Evolutionary conservation across 2,329 filamentous ascomycete species (phyloP).

Genomic region (Mycogone perniciosa): DNA sequence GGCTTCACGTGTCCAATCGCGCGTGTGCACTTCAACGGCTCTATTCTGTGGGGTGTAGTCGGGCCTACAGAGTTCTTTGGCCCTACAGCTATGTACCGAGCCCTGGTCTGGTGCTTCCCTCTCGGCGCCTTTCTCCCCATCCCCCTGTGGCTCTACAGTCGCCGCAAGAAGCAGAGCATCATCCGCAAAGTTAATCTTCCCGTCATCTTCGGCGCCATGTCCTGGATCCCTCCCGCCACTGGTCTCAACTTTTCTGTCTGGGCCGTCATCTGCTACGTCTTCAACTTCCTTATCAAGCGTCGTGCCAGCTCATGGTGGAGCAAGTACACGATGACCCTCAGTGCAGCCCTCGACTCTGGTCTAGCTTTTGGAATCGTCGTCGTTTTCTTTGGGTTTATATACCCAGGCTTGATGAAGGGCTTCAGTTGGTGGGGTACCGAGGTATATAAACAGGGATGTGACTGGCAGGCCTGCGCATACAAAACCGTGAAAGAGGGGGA

Average conservation of each 20-base stretch:
- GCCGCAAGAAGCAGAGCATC: constrained; percentile 53
- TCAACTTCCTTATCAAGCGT: constrained; percentile 70
- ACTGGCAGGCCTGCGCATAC: constrained; percentile 76
- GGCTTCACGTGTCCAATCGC: constrained; percentile 85
- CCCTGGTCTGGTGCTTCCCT: constrained; percentile 75
- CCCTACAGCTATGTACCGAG: constrained; percentile 63
- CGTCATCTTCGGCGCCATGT: constrained; percentile 73
- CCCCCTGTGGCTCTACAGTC: constrained; percentile 64
- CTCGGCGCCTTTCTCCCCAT: constrained; percentile 70
- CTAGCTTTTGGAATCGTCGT: constrained; percentile 76
- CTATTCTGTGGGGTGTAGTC: constrained; percentile 83
- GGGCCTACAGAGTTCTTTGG: constrained; percentile 81
- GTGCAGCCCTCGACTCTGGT: constrained; percentile 75
- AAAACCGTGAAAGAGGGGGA: constrained; percentile 55
- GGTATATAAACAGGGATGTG: constrained; percentile 75
- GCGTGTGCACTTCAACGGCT: constrained; percentile 83
- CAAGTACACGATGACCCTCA: constrained; percentile 87
- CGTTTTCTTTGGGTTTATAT: constrained; percentile 82
- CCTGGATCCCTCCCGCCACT: constrained; percentile 81
- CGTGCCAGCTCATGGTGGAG: constrained; percentile 74
- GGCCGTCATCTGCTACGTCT: constrained; percentile 77
- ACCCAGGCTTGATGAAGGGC: constrained; percentile 64
- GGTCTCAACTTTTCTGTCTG: constrained; percentile 86
- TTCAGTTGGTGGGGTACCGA: constrained; percentile 89
- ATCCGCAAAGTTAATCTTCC: constrained; percentile 75